Conservation (phyloP, 2,329 filamentous ascomycete species). For the Boeremia exigua region DNA sequence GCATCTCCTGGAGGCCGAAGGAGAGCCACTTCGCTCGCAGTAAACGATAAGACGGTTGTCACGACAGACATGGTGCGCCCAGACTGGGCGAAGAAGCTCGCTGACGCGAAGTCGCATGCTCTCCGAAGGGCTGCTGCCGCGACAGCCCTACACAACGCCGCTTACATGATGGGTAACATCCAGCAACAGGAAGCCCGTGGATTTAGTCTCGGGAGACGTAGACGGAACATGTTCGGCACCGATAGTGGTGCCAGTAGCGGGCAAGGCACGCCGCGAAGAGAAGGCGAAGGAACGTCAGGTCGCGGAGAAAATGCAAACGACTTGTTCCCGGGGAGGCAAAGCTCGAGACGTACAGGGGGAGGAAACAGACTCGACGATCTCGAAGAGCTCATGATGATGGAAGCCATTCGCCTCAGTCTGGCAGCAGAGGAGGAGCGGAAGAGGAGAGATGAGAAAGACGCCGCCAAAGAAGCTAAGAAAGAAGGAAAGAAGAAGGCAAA, state of each 20-base stretch:
- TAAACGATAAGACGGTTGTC: slow-evolving; percentile 82
- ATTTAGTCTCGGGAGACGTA: slow-evolving; percentile 56
- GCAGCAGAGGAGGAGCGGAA: slow-evolving; percentile 93
- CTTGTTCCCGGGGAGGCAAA: slow-evolving; percentile 51
- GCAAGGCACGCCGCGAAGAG: slow-evolving; percentile 51
- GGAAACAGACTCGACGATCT: slow-evolving; percentile 77
- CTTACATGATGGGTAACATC: slow-evolving; percentile 79
- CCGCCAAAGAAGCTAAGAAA: slow-evolving; percentile 82
- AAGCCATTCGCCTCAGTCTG: slow-evolving; percentile 90
- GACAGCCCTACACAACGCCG: slow-evolving; percentile 91
- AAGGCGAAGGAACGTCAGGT: slow-evolving; percentile 40
- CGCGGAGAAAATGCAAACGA: slow-evolving; percentile 46
- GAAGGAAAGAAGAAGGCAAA: slow-evolving; percentile 77
- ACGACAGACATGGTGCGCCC: slow-evolving; percentile 92
- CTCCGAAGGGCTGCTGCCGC: slow-evolving; percentile 88
- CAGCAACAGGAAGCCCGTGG: slow-evolving; percentile 55
- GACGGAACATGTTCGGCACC: slow-evolving; percentile 58
- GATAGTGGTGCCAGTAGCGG: slow-evolving; percentile 56
- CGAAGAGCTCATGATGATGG: slow-evolving; percentile 98
- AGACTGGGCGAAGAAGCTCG: slow-evolving; percentile 91
- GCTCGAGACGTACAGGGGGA: slow-evolving; percentile 61
- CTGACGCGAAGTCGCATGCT: slow-evolving; percentile 82
- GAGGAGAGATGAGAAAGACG: slow-evolving; percentile 80
- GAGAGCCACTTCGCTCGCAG: slow-evolving; percentile 75
- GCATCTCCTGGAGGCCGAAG: slow-evolving; percentile 56